Evolutionary conservation across 2,329 filamentous ascomycete species (phyloP).

Genomic region (Clonostachys rhizophaga): DNA sequence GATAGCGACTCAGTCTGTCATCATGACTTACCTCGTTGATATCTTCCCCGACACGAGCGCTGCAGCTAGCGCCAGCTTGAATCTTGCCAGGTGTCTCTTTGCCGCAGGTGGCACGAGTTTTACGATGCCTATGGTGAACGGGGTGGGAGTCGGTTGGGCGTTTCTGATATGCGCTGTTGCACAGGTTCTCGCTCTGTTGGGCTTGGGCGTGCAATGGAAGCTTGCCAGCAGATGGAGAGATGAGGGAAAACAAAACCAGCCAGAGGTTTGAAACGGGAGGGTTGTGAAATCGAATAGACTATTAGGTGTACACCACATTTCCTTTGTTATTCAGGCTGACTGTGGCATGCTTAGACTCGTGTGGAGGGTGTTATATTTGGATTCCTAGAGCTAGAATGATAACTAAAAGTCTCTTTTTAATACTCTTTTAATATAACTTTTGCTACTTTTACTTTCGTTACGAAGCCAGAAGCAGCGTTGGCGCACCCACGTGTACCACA

Average conservation of each 20-base stretch:
- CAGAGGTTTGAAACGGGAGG: no score
- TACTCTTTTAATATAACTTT: no score
- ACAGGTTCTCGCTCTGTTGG: conserved; percentile 37
- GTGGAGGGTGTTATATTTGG: no score
- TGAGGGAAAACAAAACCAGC: conserved; percentile 3
- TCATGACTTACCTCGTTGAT: conserved; percentile 50
- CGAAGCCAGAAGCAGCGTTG: no score
- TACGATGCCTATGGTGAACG: conserved; percentile 42
- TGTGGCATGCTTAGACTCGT: no score
- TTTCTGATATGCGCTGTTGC: conserved; percentile 39
- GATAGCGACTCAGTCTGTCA: conserved; percentile 39
- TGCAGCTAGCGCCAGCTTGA: conserved; percentile 46
- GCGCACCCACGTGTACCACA: no score
- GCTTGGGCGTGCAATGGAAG: conserved; percentile 36
- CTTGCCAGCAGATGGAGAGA: conserved; percentile 29
- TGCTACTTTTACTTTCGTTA: no score
- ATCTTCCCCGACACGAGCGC: conserved; percentile 43
- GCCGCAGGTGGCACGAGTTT: conserved; percentile 45
- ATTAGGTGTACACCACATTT: no score
- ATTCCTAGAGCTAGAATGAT: no score
- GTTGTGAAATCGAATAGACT: no score
- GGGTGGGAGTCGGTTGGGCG: conserved; percentile 35
- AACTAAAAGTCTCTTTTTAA: no score
- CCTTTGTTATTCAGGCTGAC: no score
- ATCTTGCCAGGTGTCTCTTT: conserved; percentile 45